Base-by-base conservation (phyloP, 345 rosid species). In the Salix purpurea region DNA sequence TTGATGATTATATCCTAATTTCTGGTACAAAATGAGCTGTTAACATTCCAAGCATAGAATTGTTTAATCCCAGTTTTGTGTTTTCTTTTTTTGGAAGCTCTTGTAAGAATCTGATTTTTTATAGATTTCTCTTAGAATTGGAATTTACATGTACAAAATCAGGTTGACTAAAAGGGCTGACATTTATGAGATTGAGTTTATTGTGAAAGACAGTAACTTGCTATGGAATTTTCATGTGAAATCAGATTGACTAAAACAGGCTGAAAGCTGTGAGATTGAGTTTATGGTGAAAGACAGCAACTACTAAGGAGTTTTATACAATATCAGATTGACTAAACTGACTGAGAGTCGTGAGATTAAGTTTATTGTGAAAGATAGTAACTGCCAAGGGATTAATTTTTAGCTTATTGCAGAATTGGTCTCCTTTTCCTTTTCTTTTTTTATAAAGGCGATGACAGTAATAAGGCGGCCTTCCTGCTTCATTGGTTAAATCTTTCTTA, bases 1-100 rank as follows among this genome's bases (percentile, higher is more conserved):
- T 67, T 74, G 30, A 71, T 78, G 64, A 58, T 54, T 77, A 4
- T n/a, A 23, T n/a, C 15, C 10, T 9, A 58, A 23, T 8, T n/a
- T 58, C 26, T 23, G 64, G 28, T 21, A 69, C 60, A 64, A 37
- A 73, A 66, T 78, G 70, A 69, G 30, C 74, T 39, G 71, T 69
- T 69, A n/a, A 2, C 56, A 36, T 78, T 56, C 72, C 82, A 54
- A 28, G 69, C 46, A 39, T 9, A 73, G 66, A 77, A 78, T 66
- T 62, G 26, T 12, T 69, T 62, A 39, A 79, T 32, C 66, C 26
- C 15, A 10, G 42, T 61, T 5, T 40, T 30, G 14, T n/a, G 26
- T 37, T 66, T 39, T 48, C 15, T 40, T 65, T 70, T 74, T 74
- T 14, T 24, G 9, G 54, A 72, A 36, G 67, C 36, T 75, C 61